A percentile compares a stretch with the other conserved stretches of the same genome.
Conservation (phyloP, 805 yeast species). For the Tetrapisispora iriomotensis region DNA sequence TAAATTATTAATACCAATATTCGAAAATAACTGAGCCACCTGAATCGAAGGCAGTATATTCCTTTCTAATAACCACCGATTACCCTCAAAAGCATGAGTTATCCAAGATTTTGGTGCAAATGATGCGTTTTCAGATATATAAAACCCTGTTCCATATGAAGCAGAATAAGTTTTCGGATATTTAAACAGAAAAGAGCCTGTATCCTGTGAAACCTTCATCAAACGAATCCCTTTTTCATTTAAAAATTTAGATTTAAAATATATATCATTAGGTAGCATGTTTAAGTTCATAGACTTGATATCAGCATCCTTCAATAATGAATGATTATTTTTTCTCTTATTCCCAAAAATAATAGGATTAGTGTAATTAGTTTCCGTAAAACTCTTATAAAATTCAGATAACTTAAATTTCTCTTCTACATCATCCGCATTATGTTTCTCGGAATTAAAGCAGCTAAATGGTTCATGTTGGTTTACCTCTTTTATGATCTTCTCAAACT, state of each 20-base stretch:
- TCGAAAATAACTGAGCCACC: constrained; percentile 37
- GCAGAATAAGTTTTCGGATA: constrained; percentile 48
- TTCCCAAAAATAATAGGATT: not conserved
- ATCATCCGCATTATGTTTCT: not conserved
- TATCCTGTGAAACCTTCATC: constrained; percentile 42
- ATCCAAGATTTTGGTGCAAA: constrained; percentile 55
- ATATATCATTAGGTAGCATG: constrained; percentile 7
- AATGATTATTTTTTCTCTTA: constrained; percentile 5
- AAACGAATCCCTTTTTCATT: constrained; percentile 39
- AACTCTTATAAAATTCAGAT: constrained; percentile 45
- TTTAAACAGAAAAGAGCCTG: constrained; percentile 52
- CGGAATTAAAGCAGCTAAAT: constrained; percentile 27
- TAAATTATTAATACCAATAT: constrained; percentile 35
- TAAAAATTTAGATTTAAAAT: constrained; percentile 44
- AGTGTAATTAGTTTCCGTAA: constrained; percentile 32
- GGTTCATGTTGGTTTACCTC: constrained; percentile 31
- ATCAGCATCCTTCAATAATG: constrained; percentile 2
- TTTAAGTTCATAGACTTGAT: constrained; percentile 11
- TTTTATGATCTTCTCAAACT: constrained; percentile 34
- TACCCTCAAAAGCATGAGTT: constrained; percentile 37
- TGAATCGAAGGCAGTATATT: constrained; percentile 45
- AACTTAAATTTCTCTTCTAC: constrained; percentile 6
- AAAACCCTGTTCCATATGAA: constrained; percentile 44
- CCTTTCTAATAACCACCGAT: constrained; percentile 41
- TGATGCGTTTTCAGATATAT: constrained; percentile 44